These are phyloP conservation scores for Fennellomyces sp. DNA, from an alignment of 371 early-diverging fungal species.

Conservation along the genomic window DNA sequence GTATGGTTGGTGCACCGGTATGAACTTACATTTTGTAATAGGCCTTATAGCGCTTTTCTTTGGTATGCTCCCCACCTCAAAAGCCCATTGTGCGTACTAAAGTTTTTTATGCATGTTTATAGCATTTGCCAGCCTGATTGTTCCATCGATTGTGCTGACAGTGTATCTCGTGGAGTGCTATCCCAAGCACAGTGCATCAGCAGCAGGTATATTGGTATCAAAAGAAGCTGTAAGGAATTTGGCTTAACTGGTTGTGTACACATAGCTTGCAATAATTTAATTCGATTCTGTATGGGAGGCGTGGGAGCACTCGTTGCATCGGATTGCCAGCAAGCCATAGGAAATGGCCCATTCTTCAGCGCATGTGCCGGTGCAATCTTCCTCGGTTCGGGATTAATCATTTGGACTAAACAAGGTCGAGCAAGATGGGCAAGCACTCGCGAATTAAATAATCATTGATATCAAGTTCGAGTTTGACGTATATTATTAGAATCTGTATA, in stretches of 20 bases:
- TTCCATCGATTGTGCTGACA: conserved; percentile 31
- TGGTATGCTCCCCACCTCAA: conserved; percentile 18
- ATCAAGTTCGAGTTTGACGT: too few species aligned
- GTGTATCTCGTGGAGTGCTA: conserved; percentile 48
- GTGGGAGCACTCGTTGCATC: conserved; percentile 37
- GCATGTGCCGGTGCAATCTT: neutral
- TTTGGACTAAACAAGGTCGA: neutral
- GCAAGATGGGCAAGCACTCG: neutral
- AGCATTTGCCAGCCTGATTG: conserved; percentile 38
- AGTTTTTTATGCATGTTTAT: neutral
- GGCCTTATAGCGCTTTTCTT: conserved; percentile 40
- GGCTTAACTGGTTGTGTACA: neutral
- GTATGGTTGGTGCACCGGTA: conserved; percentile 45
- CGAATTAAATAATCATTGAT: neutral
- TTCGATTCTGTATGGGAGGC: conserved; percentile 38
- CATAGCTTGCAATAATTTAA: conserved; percentile 46
- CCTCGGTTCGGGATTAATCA: neutral
- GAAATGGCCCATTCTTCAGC: conserved; percentile 17
- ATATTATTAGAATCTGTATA: too few species aligned
- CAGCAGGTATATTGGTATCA: neutral
- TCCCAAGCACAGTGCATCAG: conserved; percentile 36
- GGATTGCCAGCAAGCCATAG: conserved; percentile 26
- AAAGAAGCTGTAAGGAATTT: neutral
- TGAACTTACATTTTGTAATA: conserved; percentile 40
- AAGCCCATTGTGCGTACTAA: neutral